Evolutionary conservation across 2,329 filamentous ascomycete genomes (phyloP).

Genomic region (Ceratocystis eucalypticola): DNA sequence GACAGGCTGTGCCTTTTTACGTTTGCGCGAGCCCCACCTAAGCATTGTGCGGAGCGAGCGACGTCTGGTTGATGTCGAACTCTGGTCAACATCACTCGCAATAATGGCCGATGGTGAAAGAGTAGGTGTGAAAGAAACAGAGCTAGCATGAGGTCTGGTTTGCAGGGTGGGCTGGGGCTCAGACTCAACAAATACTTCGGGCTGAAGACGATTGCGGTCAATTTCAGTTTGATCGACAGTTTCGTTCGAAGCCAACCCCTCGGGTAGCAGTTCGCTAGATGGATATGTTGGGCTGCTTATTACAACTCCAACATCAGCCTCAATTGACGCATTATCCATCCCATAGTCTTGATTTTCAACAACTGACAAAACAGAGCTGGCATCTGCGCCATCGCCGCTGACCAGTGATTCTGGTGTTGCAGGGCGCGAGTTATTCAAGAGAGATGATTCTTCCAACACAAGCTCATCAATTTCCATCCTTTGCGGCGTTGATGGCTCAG

Average conservation of each 20-base stretch:
- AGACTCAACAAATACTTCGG: not conserved
- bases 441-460: not conserved
- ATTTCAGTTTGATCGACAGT: not conserved
- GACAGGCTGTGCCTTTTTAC: conserved; percentile 20
- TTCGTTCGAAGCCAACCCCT: not conserved
- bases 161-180: not conserved
- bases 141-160: conserved; percentile 16
- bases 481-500: not conserved
- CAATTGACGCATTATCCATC: not conserved
- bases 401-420: not conserved
- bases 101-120: conserved; percentile 15
- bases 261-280: not conserved
- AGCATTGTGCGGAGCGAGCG: conserved; percentile 18
- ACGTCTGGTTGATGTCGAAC: conserved; percentile 11
- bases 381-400: not conserved
- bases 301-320: not conserved
- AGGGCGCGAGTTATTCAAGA: not conserved
- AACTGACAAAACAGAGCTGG: not conserved
- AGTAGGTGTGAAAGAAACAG: conserved; percentile 18
- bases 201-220: not conserved
- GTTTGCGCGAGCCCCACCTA: conserved; percentile 22
- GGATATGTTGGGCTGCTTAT: not conserved
- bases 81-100: conserved; percentile 10
- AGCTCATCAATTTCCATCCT: not conserved
- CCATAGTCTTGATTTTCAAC: not conserved